Conservation (phyloP, 2,329 filamentous ascomycete species). For the Tolypocladium tropicale region DNA sequence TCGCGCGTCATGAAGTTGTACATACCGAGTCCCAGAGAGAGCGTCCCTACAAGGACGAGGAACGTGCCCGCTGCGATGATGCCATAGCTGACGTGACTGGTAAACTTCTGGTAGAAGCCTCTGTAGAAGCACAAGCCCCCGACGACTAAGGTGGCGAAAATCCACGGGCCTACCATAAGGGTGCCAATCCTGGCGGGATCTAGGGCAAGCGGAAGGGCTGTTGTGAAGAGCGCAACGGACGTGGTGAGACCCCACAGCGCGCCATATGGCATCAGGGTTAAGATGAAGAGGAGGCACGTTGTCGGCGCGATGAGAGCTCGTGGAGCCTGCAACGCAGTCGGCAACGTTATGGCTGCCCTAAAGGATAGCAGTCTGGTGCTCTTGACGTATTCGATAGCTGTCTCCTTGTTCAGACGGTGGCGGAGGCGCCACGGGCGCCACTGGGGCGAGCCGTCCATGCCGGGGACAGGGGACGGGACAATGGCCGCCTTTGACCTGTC, state of each 20-base stretch:
- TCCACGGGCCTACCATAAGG: slow-evolving; percentile 33
- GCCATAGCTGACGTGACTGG: slow-evolving; percentile 18
- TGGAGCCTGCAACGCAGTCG: slow-evolving; percentile 31
- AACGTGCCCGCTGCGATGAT: slow-evolving; percentile 25
- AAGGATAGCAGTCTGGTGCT: slow-evolving; percentile 30
- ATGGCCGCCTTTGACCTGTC: slow-evolving; percentile 24
- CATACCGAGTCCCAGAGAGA: slow-evolving; percentile 31
- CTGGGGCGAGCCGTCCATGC: slow-evolving; percentile 6
- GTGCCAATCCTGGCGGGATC: slow-evolving; percentile 28
- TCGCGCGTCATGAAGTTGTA: slow-evolving; percentile 20
- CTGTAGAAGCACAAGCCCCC: slow-evolving; percentile 21
- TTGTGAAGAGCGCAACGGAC: slow-evolving; percentile 37
- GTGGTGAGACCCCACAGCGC: slow-evolving; percentile 36
- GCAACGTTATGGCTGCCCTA: slow-evolving; percentile 15
- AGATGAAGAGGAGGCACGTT: slow-evolving; percentile 32
- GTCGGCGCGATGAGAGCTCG: slow-evolving; percentile 40
- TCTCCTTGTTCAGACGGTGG: slow-evolving; percentile 20
- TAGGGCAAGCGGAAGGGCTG: slow-evolving; percentile 31
- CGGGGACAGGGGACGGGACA: slow-evolving; percentile 7
- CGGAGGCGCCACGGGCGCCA: slow-evolving; percentile 14
- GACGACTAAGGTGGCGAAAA: slow-evolving; percentile 25
- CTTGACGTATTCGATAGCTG: slow-evolving; percentile 24
- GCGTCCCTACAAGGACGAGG: slow-evolving; percentile 29
- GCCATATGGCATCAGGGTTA: slow-evolving; percentile 33
- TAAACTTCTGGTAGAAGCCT: slow-evolving; percentile 20